Evolutionary conservation across 805 yeast species (phyloP), one percentile per base, ranked within the genome.

Genomic region (Metschnikowia koreensis): DNA sequence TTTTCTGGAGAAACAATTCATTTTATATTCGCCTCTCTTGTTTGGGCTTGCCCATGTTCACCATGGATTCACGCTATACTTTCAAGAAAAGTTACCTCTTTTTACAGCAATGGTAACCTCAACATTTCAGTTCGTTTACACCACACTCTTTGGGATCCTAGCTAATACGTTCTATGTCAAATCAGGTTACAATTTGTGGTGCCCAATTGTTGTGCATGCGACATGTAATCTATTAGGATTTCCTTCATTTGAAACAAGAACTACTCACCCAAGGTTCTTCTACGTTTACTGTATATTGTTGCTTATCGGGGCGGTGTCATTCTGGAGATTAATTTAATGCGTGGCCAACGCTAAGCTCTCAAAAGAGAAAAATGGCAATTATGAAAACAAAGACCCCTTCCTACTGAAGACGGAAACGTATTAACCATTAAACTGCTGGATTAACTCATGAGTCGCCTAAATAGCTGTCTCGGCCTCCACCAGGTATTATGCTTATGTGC

Each of bases 11-110:
- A 22, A 12, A 6, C 39, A 29, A 15, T 41, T 57, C 8, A 39
- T 54, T 36, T 22, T 33, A 22, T 52, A 48, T 42, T 46, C 57
- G 44, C 94, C 96, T 1, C 60, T 82, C 7, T 74, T 82, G 50
- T 89, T 89, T 70, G 91, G 92, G 1, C 59, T 86, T 27, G 94
- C 96, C 0, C 97, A 89, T 66, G 46, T 86, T 22, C 93, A 89
- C 62, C 96, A 89, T 64, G 90, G 81, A 2, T 73, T 73, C 55
- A 84, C 81, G 49, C 57, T 78, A 41, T 73, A 73, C 53, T 34
- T 55, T 54, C 38, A 53, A 50, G 48, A 66, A 60, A 9, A 65
- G 1, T 41, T 60, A 6, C 63, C 71, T 2, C 12, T 49, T 9
- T 15, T 54, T 0, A 59, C 67, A 15, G 72, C 83, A 1, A 31